Base-by-base conservation (phyloP, 176 grass and related monocot genomes). In the Melocanna baccifera region DNA sequence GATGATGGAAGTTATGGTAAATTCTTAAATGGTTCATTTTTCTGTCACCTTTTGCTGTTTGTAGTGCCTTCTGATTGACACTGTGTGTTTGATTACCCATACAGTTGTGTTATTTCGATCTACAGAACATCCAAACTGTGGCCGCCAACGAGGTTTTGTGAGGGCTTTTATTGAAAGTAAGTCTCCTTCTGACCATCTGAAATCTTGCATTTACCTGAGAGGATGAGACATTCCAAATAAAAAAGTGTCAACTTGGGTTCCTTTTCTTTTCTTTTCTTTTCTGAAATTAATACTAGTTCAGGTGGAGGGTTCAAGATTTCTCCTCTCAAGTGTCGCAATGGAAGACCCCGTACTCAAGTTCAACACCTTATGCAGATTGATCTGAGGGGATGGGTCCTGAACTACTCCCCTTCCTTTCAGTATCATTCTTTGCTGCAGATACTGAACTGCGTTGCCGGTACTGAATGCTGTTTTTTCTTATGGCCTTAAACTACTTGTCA, bases 361-460 rank as follows among this genome's bases (percentile, higher is more conserved):
- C 96, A 99, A 22, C 91, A 99, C 62, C 87, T 96, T 55, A 99
- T 95, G 93, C 96, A 99, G 80, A 93, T 99, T 58, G 96, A 99
- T 61, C 78, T 99, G 36, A 94, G 83, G 86, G 96, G 96, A 76
- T 99, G 96, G 96, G 50, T 92, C 36, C 77, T 99, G 10, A 91
- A 95, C 36, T 99, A 94, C 78, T 85, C 94, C 16, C 62, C 96
- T 41, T 92, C 89, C 48, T 99, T 95, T 88, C 96, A 96, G 75
- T 92, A 99, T 40, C 91, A 93, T 62, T 92, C 87, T 78, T 73
- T 95, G 80, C 79, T 98, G 85, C 96, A 94, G 51, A 92, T 98
- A 85, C 89, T 94, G 61, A 98, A 95, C 56, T 85, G 87, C 62
- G 93, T 98, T 53, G 91, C 96, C 1, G 96, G 96, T 98, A 93